Evolutionary conservation across 2,329 filamentous ascomycete genomes (phyloP), one percentile per base, ranked within the genome.

Genomic region (Westerdykella sp.): DNA sequence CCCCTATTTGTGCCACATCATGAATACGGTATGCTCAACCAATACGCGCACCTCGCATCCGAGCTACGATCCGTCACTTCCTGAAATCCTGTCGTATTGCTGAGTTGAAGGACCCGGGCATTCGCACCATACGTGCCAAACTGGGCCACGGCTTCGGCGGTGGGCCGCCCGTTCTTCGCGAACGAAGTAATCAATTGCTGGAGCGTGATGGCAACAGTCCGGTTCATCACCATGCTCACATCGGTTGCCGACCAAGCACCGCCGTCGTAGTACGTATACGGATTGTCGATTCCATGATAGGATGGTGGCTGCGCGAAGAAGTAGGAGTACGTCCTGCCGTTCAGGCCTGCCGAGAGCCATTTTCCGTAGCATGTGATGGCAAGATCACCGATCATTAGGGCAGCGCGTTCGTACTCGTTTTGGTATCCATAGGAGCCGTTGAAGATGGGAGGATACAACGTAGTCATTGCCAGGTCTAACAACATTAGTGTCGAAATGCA

Each of bases 401-500:
- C 18, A 21, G 18, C 18, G 18, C 18, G 18, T 21, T 21, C 18
- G 18, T 21, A 21, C 18, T 21, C 4, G 18, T 6, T 21, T 21
- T 6, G 3, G 6, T 21, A 21, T 21, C 18, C 18, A 21, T 21
- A 21, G 6, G 18, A 21, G 3, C 45, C 45, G 37, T 50, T 21
- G 30, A 48, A 50, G 18, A 45, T 39, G 1, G 48, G 38, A 10
- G 48, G 48, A 23, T 50, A 50, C 12, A 50, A 32, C 5, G 15
- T 25, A 4, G 42, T 34, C 6, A 49, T 40, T 13, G 45, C 45
- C 70, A 40, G 13, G 40, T 37, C 70, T 36, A 36, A 38, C 36
- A 6, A 39, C 48, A 28, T 49, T 50, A 37, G 59, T 37, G 39
- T 21, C 18, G 18, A 6, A 21, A 21, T 21, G 18, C 18, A 59